phyloP scores from a whole-genome alignment of 805 yeast genomes.

The Middelhovenomyces tepae region DNA sequence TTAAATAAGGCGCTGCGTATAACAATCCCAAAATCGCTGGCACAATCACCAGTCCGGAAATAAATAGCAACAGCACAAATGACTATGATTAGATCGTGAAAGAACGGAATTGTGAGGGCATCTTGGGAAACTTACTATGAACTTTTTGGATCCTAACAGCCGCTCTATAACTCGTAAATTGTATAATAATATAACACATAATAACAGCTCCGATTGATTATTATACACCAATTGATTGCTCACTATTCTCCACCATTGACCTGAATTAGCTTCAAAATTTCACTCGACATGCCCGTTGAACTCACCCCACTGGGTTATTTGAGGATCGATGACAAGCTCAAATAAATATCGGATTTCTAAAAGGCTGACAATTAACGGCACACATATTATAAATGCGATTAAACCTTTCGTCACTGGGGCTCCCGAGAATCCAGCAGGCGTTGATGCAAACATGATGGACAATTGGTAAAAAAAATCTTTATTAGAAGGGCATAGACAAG shows the following conservation, averaged over 20 bases:
- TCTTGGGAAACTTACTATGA: too few species aligned
- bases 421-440: slow-evolving; percentile 31
- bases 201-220: slow-evolving; percentile 31
- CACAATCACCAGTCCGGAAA: slow-evolving; percentile 11
- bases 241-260: slow-evolving; percentile 30
- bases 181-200: slow-evolving; percentile 30
- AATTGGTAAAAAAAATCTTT: neutral
- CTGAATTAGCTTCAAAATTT: slow-evolving; percentile 10
- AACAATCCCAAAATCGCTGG: too few species aligned
- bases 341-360: slow-evolving; percentile 30
- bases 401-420: slow-evolving; percentile 29
- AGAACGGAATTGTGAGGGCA: neutral
- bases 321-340: slow-evolving; percentile 28
- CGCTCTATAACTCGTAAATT: slow-evolving; percentile 33
- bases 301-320: slow-evolving; percentile 26
- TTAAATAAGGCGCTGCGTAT: too few species aligned
- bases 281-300: slow-evolving; percentile 8
- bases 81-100: slow-evolving; percentile 3
- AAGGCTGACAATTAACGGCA: slow-evolving; percentile 30
- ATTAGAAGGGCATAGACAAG: neutral
- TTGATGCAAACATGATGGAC: slow-evolving; percentile 25
- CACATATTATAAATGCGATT: slow-evolving; percentile 17
- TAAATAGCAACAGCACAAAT: slow-evolving; percentile 1
- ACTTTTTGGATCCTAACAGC: slow-evolving; percentile 29
- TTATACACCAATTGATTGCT: slow-evolving; percentile 24